Conservation (phyloP, 441 rosid species). For the Theobroma grandiflorum region DNA sequence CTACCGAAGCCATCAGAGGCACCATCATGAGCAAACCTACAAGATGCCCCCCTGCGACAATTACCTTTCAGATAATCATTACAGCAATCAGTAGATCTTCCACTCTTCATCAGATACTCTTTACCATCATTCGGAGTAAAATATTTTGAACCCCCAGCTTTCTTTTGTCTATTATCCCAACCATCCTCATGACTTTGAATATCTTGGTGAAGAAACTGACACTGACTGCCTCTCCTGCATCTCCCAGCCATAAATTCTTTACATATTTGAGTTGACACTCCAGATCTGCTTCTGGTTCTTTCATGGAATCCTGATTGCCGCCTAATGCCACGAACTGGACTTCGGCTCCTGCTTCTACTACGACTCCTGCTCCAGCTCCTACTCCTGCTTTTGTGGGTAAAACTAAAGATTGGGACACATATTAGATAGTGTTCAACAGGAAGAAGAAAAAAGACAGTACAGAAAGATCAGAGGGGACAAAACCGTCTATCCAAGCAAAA, state of each 20-base stretch:
- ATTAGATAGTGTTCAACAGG: neutral
- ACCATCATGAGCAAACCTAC: conserved; percentile 57
- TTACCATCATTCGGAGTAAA: conserved; percentile 49
- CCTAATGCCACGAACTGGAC: conserved; percentile 73
- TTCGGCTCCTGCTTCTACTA: conserved; percentile 78
- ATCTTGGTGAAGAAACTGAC: conserved; percentile 65
- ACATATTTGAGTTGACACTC: conserved; percentile 58
- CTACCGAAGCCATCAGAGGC: conserved; percentile 46
- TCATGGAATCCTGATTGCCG: conserved; percentile 70
- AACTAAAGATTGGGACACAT: neutral
- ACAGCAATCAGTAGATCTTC: conserved; percentile 51
- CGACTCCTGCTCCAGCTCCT: conserved; percentile 55
- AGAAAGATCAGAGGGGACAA: neutral
- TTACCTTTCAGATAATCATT: conserved; percentile 56
- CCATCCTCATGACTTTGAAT: conserved; percentile 50
- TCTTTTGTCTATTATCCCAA: conserved; percentile 66
- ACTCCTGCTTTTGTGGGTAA: conserved; percentile 58
- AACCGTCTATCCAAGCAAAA: neutral
- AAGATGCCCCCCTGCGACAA: conserved; percentile 62
- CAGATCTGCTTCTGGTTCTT: conserved; percentile 64
- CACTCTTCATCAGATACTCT: conserved; percentile 54
- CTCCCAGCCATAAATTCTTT: conserved; percentile 76
- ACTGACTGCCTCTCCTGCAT: conserved; percentile 77
- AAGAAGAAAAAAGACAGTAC: neutral
- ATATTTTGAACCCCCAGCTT: conserved; percentile 58